phyloP scores from a whole-genome alignment of 192 early-diverging fungal genomes.

The Helicostylum pulchrum region DNA sequence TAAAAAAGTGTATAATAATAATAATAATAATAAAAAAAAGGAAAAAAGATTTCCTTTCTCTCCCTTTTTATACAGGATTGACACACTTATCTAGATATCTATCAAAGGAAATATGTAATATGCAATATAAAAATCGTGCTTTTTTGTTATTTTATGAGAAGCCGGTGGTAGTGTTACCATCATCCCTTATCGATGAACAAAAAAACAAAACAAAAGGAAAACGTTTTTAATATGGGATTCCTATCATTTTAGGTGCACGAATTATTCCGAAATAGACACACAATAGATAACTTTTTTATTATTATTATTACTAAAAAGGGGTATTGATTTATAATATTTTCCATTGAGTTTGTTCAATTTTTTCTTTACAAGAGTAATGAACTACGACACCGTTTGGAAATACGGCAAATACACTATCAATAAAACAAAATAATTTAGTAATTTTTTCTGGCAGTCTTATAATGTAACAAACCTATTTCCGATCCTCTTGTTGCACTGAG shows the following conservation, averaged over 20 bases:
- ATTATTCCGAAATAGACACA: not conserved
- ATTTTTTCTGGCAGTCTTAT: too few relatives aligned
- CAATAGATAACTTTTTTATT: not conserved
- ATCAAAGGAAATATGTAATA: too few relatives aligned
- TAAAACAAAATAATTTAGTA: not conserved
- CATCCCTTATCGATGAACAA: too few relatives aligned
- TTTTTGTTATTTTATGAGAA: too few relatives aligned
- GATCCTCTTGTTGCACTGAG: slow-evolving; percentile 62
- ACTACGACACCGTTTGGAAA: slow-evolving; percentile 70
- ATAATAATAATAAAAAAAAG: not conserved
- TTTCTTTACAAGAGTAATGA: slow-evolving; percentile 73
- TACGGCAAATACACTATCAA: slow-evolving; percentile 65
- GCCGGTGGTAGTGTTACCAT: too few relatives aligned
- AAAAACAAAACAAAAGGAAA: too few relatives aligned
- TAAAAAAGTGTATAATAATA: not conserved
- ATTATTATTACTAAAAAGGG: slow-evolving; percentile 3
- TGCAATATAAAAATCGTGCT: too few relatives aligned
- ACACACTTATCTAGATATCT: too few relatives aligned
- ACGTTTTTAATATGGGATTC: too few relatives aligned
- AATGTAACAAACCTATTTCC: slow-evolving; percentile 52
- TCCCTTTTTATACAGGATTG: too few relatives aligned
- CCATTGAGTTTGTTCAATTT: slow-evolving; percentile 38
- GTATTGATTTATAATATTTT: slow-evolving; percentile 18
- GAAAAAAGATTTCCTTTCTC: not conserved
- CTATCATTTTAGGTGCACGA: not conserved